These are phyloP conservation scores for Coffea humblotiana DNA, from an alignment of 305 asterid genomes.

Conservation along the genomic window DNA sequence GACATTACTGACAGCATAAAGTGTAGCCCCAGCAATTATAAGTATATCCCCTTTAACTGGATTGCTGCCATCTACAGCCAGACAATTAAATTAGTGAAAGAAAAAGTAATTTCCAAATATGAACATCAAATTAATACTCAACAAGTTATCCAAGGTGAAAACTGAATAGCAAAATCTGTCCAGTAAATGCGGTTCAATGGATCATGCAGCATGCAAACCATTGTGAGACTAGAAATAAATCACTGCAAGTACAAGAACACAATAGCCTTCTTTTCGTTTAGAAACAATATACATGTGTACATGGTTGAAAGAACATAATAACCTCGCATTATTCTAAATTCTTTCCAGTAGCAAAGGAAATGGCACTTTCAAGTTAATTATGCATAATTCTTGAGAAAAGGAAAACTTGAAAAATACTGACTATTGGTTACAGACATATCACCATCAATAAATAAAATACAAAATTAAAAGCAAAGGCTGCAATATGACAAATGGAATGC, in stretches of 20 bases:
- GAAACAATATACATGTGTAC: not conserved
- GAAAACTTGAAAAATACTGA: not conserved
- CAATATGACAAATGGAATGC: not conserved
- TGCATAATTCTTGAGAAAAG: not conserved
- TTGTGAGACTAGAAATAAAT: not conserved
- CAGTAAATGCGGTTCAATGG: not conserved
- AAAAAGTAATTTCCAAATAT: not conserved
- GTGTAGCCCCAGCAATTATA: constrained; percentile 83
- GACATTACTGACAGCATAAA: constrained; percentile 85
- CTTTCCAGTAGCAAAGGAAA: not conserved
- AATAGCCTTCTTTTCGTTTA: not conserved
- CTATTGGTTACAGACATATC: not conserved
- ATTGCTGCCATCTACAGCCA: constrained; percentile 71
- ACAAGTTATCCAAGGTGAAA: not conserved
- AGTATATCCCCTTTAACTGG: constrained; percentile 84
- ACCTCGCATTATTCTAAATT: not conserved
- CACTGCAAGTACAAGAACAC: not conserved
- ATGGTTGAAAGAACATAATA: not conserved
- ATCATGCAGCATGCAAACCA: not conserved
- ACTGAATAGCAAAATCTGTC: no score
- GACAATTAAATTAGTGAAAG: not conserved
- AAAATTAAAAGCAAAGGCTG: not conserved
- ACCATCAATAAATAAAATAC: not conserved
- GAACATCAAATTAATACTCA: not conserved
- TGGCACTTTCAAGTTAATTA: not conserved